phyloP scores from a whole-genome alignment of 2,329 filamentous ascomycete species.

The Juglanconis sp. region DNA sequence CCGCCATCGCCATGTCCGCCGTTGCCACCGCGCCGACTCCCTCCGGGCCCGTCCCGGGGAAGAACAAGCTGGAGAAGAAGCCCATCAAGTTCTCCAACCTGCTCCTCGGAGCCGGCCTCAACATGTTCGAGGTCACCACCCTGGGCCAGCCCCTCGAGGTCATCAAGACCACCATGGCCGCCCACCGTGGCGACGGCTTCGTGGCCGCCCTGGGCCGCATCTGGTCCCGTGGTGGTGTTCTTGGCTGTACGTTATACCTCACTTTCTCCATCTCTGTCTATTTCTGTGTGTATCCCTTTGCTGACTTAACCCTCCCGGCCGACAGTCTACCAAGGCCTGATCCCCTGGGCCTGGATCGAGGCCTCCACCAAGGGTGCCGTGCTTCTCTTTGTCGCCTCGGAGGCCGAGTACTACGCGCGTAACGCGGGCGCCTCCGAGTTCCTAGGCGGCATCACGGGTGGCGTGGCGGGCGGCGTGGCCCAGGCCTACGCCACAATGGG shows the following conservation, averaged over 20 bases:
- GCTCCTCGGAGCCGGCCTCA: conserved; percentile 88
- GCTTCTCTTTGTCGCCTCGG: conserved; percentile 96
- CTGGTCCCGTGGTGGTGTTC: conserved; percentile 87
- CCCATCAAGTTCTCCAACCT: conserved; percentile 99
- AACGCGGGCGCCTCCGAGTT: conserved; percentile 82
- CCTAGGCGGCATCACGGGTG: conserved; percentile 81
- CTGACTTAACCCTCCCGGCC: not conserved
- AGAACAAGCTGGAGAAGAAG: conserved; percentile 84
- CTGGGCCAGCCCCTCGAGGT: conserved; percentile 86
- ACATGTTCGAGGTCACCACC: conserved; percentile 83
- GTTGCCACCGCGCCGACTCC: conserved; percentile 49
- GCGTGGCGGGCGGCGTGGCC: conserved; percentile 90
- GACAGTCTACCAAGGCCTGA: conserved; percentile 96
- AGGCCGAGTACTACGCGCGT: conserved; percentile 94
- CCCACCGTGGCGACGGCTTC: conserved; percentile 89
- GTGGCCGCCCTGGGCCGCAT: conserved; percentile 76
- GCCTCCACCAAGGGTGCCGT: conserved; percentile 99
- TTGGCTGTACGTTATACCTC: conserved; percentile 73
- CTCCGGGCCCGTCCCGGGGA: conserved; percentile 40
- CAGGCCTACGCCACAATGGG: conserved; percentile 99
- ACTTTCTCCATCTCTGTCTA: not conserved
- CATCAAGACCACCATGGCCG: conserved; percentile 99
- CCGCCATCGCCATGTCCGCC: conserved; percentile 61
- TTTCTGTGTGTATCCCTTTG: not conserved
- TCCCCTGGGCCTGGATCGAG: conserved; percentile 99